Conservation (phyloP, 1,284 basidiomycete genomes). For the Cryptococcus sp. region DNA sequence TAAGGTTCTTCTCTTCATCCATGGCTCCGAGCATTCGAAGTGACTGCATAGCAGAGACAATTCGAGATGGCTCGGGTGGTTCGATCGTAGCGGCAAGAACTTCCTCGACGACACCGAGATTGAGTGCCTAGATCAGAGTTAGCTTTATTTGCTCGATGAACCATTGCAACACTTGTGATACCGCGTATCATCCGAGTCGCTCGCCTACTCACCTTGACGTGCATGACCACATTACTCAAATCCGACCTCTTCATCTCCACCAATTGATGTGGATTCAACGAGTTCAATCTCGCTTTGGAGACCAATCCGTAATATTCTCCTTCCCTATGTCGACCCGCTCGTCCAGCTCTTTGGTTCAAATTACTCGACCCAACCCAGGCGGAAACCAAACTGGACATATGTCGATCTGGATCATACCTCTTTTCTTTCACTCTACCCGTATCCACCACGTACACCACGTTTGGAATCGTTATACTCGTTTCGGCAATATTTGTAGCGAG, state of each 20-base stretch:
- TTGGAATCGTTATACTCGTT: conserved; percentile 92
- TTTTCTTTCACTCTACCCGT: conserved; percentile 85
- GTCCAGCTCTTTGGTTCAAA: conserved; percentile 85
- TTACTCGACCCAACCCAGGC: conserved; percentile 94
- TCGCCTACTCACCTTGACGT: conserved; percentile 61
- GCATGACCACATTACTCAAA: conserved; percentile 88
- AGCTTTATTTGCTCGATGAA: too few relatives aligned
- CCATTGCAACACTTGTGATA: too few relatives aligned
- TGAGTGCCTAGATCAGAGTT: conserved; percentile 57
- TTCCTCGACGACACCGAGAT: conserved; percentile 83
- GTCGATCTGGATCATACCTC: conserved; percentile 81
- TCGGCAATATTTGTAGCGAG: conserved; percentile 95
- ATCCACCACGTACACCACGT: conserved; percentile 93
- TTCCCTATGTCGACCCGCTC: conserved; percentile 85
- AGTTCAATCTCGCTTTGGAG: conserved; percentile 59
- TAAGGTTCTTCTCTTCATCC: conserved; percentile 69
- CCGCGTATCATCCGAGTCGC: too few relatives aligned
- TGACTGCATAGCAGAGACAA: conserved; percentile 73
- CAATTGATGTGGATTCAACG: conserved; percentile 74
- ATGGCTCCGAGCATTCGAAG: conserved; percentile 85
- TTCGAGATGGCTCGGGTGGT: conserved; percentile 74
- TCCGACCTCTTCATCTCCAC: conserved; percentile 97
- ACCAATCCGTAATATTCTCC: conserved; percentile 91
- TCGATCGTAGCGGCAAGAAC: conserved; percentile 83
- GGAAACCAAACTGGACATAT: conserved; percentile 79